A percentile compares a stretch with the other conserved stretches of the same genome.
Conservation (phyloP, 371 early-diverging fungal species). For the Basidiobolus heterosporus region DNA sequence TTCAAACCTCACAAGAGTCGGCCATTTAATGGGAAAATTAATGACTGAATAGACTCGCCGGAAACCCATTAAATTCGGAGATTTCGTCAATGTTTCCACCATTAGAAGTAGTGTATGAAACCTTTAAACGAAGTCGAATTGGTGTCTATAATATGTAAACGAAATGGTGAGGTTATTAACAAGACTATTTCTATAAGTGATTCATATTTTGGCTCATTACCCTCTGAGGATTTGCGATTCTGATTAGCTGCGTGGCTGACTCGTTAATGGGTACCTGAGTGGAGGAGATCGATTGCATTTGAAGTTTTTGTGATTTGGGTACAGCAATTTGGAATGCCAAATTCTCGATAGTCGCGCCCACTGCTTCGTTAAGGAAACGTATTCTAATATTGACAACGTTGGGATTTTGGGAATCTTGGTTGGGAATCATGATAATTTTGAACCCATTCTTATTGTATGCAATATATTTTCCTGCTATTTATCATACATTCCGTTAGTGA, state of each 20-base stretch:
- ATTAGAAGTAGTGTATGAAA: neutral
- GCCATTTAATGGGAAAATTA: too few species aligned
- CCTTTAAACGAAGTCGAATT: neutral
- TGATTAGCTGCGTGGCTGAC: slow-evolving; percentile 57
- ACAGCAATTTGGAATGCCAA: slow-evolving; percentile 86
- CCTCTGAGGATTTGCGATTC: slow-evolving; percentile 73
- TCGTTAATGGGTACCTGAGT: slow-evolving; percentile 34
- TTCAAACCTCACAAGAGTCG: too few species aligned
- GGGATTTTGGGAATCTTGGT: slow-evolving; percentile 31
- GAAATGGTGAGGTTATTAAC: too few species aligned
- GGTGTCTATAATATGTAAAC: neutral
- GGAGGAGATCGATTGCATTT: slow-evolving; percentile 61
- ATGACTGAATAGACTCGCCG: too few species aligned
- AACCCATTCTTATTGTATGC: slow-evolving; percentile 68
- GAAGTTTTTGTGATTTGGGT: slow-evolving; percentile 67
- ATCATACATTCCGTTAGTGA: neutral
- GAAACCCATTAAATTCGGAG: neutral
- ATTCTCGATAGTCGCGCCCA: slow-evolving; percentile 28
- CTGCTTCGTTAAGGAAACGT: slow-evolving; percentile 45
- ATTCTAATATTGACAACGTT: slow-evolving; percentile 47
- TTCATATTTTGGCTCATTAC: slow-evolving; percentile 12
- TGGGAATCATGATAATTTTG: slow-evolving; percentile 44
- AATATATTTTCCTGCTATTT: slow-evolving; percentile 16
- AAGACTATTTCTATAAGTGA: too few species aligned
- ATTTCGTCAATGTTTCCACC: neutral